These are phyloP conservation scores for Cystoisospora suis DNA, from an alignment of 169 alveolate genomes.

Conservation along the genomic window DNA sequence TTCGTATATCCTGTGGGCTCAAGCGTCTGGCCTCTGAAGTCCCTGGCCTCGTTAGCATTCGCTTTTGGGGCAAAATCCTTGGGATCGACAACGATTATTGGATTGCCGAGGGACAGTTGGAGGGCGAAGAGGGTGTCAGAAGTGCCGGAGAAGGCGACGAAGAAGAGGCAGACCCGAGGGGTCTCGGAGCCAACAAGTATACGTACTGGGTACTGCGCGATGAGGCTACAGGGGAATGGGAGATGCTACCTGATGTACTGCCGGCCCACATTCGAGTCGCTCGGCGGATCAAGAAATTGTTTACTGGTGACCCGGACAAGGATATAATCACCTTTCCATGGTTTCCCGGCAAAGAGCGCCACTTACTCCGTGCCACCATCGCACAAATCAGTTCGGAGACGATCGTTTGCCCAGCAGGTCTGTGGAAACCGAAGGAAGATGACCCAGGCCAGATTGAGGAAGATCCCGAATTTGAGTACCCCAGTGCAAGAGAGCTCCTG, in stretches of 20 bases:
- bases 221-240: conserved; percentile 61
- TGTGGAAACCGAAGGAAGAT: conserved; percentile 18
- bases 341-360: conserved; percentile 58
- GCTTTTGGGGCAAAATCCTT: conserved; percentile 84
- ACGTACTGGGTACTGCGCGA: conserved; percentile 77
- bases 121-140: conserved; percentile 33
- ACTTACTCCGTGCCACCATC: conserved; percentile 27
- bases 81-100: conserved; percentile 76
- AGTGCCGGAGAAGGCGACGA: conserved; percentile 20
- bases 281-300: conserved; percentile 42
- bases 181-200: conserved; percentile 78
- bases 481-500: neutral
- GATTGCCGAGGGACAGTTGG: conserved; percentile 76
- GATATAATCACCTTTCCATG: conserved; percentile 42
- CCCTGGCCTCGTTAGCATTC: conserved; percentile 47
- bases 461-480: conserved; percentile 56
- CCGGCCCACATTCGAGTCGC: conserved; percentile 45
- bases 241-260: conserved; percentile 38
- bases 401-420: conserved; percentile 43
- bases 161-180: conserved; percentile 75
- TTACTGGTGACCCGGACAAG: conserved; percentile 42
- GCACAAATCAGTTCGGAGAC: conserved; percentile 48
- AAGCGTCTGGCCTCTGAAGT: conserved; percentile 38
- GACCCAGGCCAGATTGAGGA: conserved; percentile 21
- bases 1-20: conserved; percentile 42